Evolutionary conservation across 208 protist genomes (phyloP).

Genomic region (Leishmania guyanensis): DNA sequence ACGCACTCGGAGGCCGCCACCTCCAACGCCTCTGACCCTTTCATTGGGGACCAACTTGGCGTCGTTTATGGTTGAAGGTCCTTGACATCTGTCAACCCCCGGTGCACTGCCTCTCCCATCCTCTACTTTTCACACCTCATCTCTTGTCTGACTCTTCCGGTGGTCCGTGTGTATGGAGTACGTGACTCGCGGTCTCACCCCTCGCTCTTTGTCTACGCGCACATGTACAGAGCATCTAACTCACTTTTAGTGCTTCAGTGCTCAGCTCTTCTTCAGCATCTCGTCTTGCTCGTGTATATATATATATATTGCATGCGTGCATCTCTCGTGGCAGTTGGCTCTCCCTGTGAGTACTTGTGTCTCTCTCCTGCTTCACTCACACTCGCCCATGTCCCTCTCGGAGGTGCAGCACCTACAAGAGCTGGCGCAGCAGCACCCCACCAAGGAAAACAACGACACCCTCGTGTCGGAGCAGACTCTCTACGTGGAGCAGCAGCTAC

Average conservation of each 20-base stretch:
- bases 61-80: background rate
- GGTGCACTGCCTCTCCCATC: background rate
- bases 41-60: background rate
- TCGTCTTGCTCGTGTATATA: background rate
- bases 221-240: background rate
- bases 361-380: background rate
- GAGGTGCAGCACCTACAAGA: conserved; percentile 27
- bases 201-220: background rate
- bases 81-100: background rate
- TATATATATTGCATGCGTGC: background rate
- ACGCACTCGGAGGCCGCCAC: background rate
- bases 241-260: background rate
- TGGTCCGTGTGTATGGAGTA: background rate
- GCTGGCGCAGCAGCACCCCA: conserved; percentile 24
- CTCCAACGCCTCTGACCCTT: background rate
- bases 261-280: conserved; percentile 1
- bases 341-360: background rate
- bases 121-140: background rate
- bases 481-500: conserved; percentile 30
- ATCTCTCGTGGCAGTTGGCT: too few species aligned
- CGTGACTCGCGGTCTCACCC: background rate
- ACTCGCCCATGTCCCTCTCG: conserved; percentile 36
- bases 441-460: conserved; percentile 22
- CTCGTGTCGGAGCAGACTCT: conserved; percentile 39
- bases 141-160: background rate